Conservation (phyloP, 2,329 filamentous ascomycete species). For the Fusarium compactum region DNA sequence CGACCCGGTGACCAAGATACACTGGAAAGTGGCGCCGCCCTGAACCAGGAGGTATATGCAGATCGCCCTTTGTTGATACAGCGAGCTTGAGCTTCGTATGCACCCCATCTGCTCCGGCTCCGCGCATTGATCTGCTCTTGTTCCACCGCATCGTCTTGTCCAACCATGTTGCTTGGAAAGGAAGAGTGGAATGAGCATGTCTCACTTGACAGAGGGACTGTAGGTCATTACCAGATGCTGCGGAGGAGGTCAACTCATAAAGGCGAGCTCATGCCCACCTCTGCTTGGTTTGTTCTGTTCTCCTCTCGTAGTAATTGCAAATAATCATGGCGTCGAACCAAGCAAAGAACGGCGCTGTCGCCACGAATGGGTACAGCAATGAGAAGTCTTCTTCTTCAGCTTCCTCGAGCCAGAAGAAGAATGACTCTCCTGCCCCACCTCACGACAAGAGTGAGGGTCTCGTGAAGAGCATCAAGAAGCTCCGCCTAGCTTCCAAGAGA, state of each 20-base stretch:
- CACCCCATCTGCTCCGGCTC: slow-evolving; percentile 4
- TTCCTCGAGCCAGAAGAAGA: slow-evolving; percentile 6
- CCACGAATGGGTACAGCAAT: slow-evolving; percentile 39
- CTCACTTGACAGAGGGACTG: background rate
- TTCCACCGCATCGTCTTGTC: slow-evolving; percentile 33
- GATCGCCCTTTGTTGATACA: slow-evolving; percentile 7
- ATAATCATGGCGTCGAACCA: slow-evolving; percentile 42
- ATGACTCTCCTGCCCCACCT: slow-evolving; percentile 9
- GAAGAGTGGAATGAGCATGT: slow-evolving; percentile 3
- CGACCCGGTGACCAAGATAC: slow-evolving; percentile 4
- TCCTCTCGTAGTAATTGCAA: background rate
- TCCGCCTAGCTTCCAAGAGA: slow-evolving; percentile 63
- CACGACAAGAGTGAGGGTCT: slow-evolving; percentile 44
- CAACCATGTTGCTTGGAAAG: slow-evolving; percentile 20
- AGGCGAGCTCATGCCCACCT: slow-evolving; percentile 13
- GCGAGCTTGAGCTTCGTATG: background rate
- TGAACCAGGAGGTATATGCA: background rate
- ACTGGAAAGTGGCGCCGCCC: slow-evolving; percentile 3
- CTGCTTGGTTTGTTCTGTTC: background rate
- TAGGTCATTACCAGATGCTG: background rate
- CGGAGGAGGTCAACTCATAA: slow-evolving; percentile 2
- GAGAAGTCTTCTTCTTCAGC: slow-evolving; percentile 23
- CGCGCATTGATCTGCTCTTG: slow-evolving; percentile 39
- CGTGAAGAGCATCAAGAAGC: slow-evolving; percentile 48
- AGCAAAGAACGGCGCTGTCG: slow-evolving; percentile 42